Base-by-base conservation (phyloP, 768 basidiomycete species). In the Ramaria rubella region DNA sequence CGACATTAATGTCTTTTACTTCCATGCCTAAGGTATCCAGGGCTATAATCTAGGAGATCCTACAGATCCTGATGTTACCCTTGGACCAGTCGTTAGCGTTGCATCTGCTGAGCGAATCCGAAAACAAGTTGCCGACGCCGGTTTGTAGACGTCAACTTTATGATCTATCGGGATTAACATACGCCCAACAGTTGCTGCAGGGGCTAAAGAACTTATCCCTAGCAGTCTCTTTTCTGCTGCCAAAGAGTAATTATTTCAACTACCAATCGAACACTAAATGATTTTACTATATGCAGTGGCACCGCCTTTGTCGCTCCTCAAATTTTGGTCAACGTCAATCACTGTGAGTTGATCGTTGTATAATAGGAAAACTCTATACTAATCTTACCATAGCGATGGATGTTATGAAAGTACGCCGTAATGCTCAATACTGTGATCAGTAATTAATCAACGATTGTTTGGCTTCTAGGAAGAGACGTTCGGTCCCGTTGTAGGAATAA, bases 51-150 rank as follows among this genome's bases (percentile, higher is more conserved):
- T 99, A 14, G 94, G 90, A 2, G 91, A 97, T 65, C 95, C 96
- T 0, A 87, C 84, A 0, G 69, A 78, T 33, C 68, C 77, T 9
- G 78, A 81, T 12, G 90, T 86, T 1, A 92, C 85, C 43, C 78
- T 99, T 14, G 96, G 96, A 0, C 96, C 96, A 1, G 96, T 99
- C 11, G 85, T 98, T 61, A 93, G 88, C 59, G 68, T 94, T 6
- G 86, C 87, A 2, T 91, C 89, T 60, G 95, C 96, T 0, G 77
- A 83, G 56, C 77, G 81, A 58, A 96, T 98, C 58, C 77, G 87
- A 31, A 90, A 87, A 65, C 95, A 99, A 66, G 77, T 97, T 45
- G 72, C 77, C 1, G 90, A 92, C 68, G 96, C 95, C 4, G 72
- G 92, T 90, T 56, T 27, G 46, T 26, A 23, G 48, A 29, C 19